Evolutionary conservation across 495 filamentous ascomycete genomes (phyloP), one percentile per base, ranked within the genome.

Genomic region (Annulohypoxylon stygium): DNA sequence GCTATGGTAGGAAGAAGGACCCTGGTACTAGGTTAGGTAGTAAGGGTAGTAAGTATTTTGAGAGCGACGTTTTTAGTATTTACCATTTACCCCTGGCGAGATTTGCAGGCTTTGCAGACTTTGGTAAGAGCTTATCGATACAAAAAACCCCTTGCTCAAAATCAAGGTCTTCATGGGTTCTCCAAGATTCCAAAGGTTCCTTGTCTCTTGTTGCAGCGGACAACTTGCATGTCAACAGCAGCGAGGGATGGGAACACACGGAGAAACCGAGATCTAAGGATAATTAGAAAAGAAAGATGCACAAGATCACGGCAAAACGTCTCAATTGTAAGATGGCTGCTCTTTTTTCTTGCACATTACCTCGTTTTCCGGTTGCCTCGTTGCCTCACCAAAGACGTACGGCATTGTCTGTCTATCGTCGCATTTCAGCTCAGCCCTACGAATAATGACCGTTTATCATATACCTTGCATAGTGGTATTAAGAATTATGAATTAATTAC

Each of bases 361-460:
- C 34, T 12, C 54, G 33, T 39, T n/a, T n/a, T n/a, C n/a, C n/a
- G n/a, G n/a, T n/a, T 39, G 5, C 9, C 50, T n/a, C 41, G 33
- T 33, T 39, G 57, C 25, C 37, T 18, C 11, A 26, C 39, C 18
- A 36, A 25, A 36, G 16, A 68, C 8, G 67, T 55, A 30, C 62
- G 26, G 67, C 51, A 70, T 68, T 43, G 2, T 11, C 39, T 63
- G 63, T 75, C 67, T 47, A 47, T 47, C 59, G 67, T 75, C 67
- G 67, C 67, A 75, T 75, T 74, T 67, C 72, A 75, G 67, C 72
- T 75, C 72, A 75, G 72, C 72, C 72, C 67, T 75, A 75, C 53
- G 50, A 65, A 26, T 60, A 64, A 61, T 34, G 51, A 68, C 59
- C 51, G 67, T 67, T 67, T 67, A 34, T 16, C 47, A 59, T 57